phyloP scores from a whole-genome alignment of 306 rosid genomes.

The Cicer cuneatum region DNA sequence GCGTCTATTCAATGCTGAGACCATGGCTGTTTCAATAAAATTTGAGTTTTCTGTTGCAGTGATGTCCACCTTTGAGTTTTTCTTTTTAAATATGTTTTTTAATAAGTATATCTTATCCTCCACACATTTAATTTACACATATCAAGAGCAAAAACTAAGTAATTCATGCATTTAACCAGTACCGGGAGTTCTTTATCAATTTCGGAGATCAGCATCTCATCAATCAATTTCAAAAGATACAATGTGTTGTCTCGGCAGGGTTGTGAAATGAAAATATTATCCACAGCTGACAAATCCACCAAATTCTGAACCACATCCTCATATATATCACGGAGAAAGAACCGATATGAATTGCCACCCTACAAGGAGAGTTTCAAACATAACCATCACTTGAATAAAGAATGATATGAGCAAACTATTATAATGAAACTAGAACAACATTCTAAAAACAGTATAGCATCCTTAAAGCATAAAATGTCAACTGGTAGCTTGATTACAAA shows the following conservation, averaged over 20 bases:
- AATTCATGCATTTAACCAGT: slow-evolving; percentile 40
- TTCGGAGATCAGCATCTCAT: slow-evolving; percentile 88
- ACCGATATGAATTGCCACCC: slow-evolving; percentile 61
- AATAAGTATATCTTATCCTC: slow-evolving; percentile 12
- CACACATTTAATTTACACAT: background rate
- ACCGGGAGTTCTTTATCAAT: slow-evolving; percentile 85
- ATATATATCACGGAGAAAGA: slow-evolving; percentile 82
- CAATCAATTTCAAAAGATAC: slow-evolving; percentile 82
- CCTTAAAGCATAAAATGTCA: slow-evolving; percentile 37
- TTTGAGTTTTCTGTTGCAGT: slow-evolving; percentile 13
- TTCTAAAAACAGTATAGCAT: slow-evolving; percentile 36
- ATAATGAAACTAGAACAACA: slow-evolving; percentile 30
- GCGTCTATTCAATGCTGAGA: background rate
- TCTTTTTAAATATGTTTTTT: background rate
- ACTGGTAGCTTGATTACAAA: slow-evolving; percentile 40
- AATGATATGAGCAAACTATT: slow-evolving; percentile 8
- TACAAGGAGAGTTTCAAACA: slow-evolving; percentile 49
- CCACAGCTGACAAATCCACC: slow-evolving; percentile 76
- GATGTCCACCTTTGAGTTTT: slow-evolving; percentile 12
- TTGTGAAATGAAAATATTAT: slow-evolving; percentile 76
- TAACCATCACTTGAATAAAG: slow-evolving; percentile 36
- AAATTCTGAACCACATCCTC: slow-evolving; percentile 74
- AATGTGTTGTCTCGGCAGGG: slow-evolving; percentile 95
- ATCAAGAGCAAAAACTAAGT: slow-evolving; percentile 20
- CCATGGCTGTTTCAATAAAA: slow-evolving; percentile 4